Evolutionary conservation across 768 basidiomycete species (phyloP).

Genomic region (Suillus sp.): DNA sequence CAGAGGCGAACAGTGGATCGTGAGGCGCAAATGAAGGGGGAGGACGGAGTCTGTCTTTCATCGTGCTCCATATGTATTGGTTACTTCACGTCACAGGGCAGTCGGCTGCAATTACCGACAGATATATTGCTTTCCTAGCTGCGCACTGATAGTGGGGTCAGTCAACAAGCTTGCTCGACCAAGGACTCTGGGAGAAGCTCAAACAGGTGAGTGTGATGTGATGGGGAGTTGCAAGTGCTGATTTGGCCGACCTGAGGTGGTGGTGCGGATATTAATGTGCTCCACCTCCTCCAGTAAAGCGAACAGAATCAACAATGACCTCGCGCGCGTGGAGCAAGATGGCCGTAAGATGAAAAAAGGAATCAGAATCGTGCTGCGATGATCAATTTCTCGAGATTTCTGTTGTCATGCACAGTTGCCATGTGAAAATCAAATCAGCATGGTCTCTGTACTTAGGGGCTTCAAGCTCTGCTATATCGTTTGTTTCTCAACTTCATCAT

Average conservation of each 20-base stretch:
- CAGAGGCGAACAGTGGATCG: constrained; percentile 16
- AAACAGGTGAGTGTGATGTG: not conserved
- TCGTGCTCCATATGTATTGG: constrained; percentile 9
- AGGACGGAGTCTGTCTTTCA: constrained; percentile 19
- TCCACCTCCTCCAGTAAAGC: not conserved
- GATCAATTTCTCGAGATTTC: not conserved
- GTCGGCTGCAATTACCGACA: constrained; percentile 12
- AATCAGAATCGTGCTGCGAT: not conserved
- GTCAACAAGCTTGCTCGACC: not conserved
- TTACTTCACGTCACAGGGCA: constrained; percentile 10
- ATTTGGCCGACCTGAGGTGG: not conserved
- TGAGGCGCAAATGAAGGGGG: constrained; percentile 18
- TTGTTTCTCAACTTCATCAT: not conserved
- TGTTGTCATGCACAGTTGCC: not conserved
- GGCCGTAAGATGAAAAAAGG: constrained; percentile 1
- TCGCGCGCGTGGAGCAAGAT: not conserved
- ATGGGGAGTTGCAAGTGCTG: not conserved
- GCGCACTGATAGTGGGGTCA: not conserved
- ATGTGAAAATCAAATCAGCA: not conserved
- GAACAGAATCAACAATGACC: not conserved
- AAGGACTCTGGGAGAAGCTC: not conserved
- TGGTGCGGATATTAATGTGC: not conserved
- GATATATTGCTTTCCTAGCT: not conserved
- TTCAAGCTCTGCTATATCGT: not conserved
- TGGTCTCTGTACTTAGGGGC: not conserved